Evolutionary conservation across 352 stramenopile genomes (phyloP).

Genomic region (Globisporangium nagaii): DNA sequence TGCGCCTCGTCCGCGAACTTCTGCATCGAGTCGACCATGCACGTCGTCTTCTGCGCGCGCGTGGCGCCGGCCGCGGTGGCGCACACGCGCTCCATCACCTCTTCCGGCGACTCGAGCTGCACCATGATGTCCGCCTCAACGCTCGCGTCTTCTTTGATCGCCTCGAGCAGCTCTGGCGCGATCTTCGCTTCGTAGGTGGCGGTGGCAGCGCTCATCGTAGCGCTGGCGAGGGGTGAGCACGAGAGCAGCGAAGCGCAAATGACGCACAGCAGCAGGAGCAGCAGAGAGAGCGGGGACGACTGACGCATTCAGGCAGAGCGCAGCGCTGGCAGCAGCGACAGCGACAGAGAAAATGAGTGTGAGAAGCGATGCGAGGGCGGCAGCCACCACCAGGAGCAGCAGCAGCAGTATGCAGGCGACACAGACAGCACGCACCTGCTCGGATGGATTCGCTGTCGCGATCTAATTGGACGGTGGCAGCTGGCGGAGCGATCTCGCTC

Average conservation of each 20-base stretch:
- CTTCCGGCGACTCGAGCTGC: conserved; percentile 35
- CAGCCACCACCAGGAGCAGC: not conserved
- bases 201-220: not conserved
- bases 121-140: conserved; percentile 45
- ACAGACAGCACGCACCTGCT: not conserved
- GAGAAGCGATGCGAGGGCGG: not conserved
- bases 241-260: conserved; percentile 4
- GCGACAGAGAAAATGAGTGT: not conserved
- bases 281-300: not conserved
- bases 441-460: not conserved
- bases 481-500: no score
- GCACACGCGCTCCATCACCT: conserved; percentile 27
- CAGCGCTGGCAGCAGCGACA: not conserved
- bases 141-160: conserved; percentile 19
- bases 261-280: conserved; percentile 1
- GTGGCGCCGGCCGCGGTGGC: conserved; percentile 5
- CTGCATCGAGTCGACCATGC: conserved; percentile 44
- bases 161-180: conserved; percentile 17
- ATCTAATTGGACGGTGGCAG: not conserved
- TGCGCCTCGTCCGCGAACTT: conserved; percentile 42
- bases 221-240: not conserved
- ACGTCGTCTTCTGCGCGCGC: conserved; percentile 32
- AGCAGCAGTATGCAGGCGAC: no score
- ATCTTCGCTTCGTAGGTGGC: conserved; percentile 30
- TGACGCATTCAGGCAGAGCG: not conserved